Evolutionary conservation across 2,329 filamentous ascomycete genomes (phyloP), one percentile per base, ranked within the genome.

Genomic region (Claviceps cyperi): DNA sequence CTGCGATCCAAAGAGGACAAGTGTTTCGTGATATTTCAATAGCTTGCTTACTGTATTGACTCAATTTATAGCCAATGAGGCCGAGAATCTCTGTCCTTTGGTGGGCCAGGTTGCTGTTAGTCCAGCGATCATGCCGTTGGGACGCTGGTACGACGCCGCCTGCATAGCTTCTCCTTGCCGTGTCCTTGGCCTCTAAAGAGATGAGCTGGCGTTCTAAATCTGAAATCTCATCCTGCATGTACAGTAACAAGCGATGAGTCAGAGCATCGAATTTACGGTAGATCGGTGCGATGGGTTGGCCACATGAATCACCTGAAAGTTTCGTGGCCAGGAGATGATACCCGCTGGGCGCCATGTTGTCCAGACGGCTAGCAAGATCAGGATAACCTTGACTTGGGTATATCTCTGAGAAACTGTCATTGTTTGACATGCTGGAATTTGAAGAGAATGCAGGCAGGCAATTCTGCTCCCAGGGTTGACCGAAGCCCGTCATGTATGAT

Each of bases 221-320:
- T 32, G 75, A 73, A 17, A 95, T 78, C 62, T 94, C 87, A 60
- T 94, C 88, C 64, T 95, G 90, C 15, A 94, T 72, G 54, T 92
- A 82, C 0, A 95, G 71, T 2, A 96, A 69, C 2, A 94, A 69
- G 2, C 90, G 81, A 62, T 94, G 88, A 58, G 92, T 90, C 17
- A 95, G 69, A 11, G 79, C 75, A 61, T 86, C 83, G 59, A 96
- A 96, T 51, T 83, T 83, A 43, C 90, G 80, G 63, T 94, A 95
- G 52, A 94, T 76, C 1, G 87, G 86, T 44, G 61, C 66, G 35
- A 73, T 58, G 0, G 55, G 54, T 13, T 59, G 59, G 1, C 60
- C 53, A 14, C 52, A 54, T 14, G 58, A 45, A n/a, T 54, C 56
- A 1, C 56, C 59, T 46, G 56, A 60, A 4, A 85, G 61, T 46